These are phyloP conservation scores for Corinectria fuckeliana DNA, from an alignment of 2,329 filamentous ascomycete genomes.

Conservation along the genomic window DNA sequence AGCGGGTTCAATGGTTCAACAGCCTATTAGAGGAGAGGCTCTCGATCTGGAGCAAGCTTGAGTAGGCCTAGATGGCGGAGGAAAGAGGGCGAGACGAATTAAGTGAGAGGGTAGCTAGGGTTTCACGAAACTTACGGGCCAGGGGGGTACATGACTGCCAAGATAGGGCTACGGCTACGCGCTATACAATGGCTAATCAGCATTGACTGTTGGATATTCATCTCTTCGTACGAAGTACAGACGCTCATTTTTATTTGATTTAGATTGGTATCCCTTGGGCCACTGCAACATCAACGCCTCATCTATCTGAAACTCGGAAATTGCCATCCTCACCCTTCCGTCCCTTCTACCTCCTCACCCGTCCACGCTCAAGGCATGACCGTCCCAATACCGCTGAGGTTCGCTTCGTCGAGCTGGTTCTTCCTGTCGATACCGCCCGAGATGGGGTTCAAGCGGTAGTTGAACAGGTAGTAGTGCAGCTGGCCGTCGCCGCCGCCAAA, in stretches of 20 bases:
- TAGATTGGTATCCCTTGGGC: neutral
- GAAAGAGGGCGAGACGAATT: neutral
- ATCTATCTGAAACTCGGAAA: neutral
- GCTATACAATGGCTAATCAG: neutral
- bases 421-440: slow-evolving; percentile 81
- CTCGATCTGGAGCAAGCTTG: slow-evolving; percentile 56
- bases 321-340: neutral
- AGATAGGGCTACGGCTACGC: neutral
- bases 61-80: neutral
- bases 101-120: neutral
- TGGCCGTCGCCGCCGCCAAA: slow-evolving; percentile 95
- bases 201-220: slow-evolving; percentile 1
- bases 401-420: slow-evolving; percentile 78
- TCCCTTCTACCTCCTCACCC: neutral
- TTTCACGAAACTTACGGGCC: slow-evolving; percentile 16
- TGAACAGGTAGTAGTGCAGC: slow-evolving; percentile 97
- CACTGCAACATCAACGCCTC: neutral
- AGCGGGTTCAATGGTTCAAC: slow-evolving; percentile 75
- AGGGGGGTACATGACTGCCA: slow-evolving; percentile 9
- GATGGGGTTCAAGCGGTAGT: slow-evolving; percentile 89
- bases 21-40: slow-evolving; percentile 64
- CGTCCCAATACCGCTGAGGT: slow-evolving; percentile 86
- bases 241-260: slow-evolving; percentile 4
- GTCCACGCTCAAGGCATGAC: slow-evolving; percentile 66
- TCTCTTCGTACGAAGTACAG: neutral